Percentiles rank a stretch among this genome's conserved stretches.
phyloP scores from a whole-genome alignment of 1,139 yeast species.

The Yamadazyma taylorii region DNA sequence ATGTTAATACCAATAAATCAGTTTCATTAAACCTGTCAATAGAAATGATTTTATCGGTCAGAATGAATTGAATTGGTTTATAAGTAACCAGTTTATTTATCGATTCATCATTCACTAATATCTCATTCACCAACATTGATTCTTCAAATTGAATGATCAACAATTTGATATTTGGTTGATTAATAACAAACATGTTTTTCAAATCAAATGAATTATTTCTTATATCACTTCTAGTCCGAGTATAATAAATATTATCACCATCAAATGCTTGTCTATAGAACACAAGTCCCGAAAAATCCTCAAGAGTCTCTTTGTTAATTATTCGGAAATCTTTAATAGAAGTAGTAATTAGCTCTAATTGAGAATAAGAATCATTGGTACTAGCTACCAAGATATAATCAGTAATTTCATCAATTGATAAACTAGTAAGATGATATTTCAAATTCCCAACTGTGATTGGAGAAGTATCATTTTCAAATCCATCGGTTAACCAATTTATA shows the following conservation, averaged over 20 bases:
- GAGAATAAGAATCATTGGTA: slow-evolving; percentile 7
- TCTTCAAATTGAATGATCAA: slow-evolving; percentile 14
- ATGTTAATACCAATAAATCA: slow-evolving; percentile 6
- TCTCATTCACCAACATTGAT: slow-evolving; percentile 12
- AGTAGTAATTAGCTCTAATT: slow-evolving; percentile 18
- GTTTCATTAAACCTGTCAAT: slow-evolving; percentile 1
- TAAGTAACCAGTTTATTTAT: slow-evolving; percentile 10
- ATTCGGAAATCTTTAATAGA: slow-evolving; percentile 21
- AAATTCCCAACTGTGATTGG: slow-evolving; percentile 11
- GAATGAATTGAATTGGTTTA: slow-evolving; percentile 13
- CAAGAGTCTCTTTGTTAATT: slow-evolving; percentile 8
- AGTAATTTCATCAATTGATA: slow-evolving; percentile 7
- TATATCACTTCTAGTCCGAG: slow-evolving; percentile 2
- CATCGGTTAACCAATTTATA: slow-evolving; percentile 20
- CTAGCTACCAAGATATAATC: slow-evolving; percentile 21
- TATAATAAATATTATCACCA: slow-evolving; percentile 10
- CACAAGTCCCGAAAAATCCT: slow-evolving; percentile 4
- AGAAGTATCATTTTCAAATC: slow-evolving; percentile 12
- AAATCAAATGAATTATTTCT: slow-evolving; percentile 3
- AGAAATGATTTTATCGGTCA: slow-evolving; percentile 9
- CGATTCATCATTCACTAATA: slow-evolving; percentile 9
- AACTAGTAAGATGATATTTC: slow-evolving; percentile 11
- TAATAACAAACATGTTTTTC: background rate
- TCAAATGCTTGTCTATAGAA: slow-evolving; percentile 14
- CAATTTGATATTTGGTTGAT: background rate